Base-by-base conservation (phyloP, 192 early-diverging fungal genomes). In the Lobosporangium transversale region DNA sequence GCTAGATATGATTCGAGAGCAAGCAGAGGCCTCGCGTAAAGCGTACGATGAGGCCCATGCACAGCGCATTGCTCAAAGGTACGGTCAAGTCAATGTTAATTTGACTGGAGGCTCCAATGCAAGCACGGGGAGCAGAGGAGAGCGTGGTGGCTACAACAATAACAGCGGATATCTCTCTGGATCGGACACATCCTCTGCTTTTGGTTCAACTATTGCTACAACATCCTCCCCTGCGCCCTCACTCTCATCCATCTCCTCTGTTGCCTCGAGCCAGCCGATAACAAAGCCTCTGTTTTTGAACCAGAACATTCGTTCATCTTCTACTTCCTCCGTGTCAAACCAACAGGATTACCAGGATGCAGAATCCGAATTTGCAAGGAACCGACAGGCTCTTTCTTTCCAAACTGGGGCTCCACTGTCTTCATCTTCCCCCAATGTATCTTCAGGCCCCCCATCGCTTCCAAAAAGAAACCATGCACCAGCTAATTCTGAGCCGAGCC, bases 1-100 rank as follows among this genome's bases (percentile, higher is more conserved):
- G 14, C 36, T 76, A 30, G 73, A 76, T 26, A 44, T 67, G 52
- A 76, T 76, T 21, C 42, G 73, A 26, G 73, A 76, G 29, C 73
- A 76, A 27, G 73, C 73, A 0, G 73, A 76, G 32, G 73, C 73
- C 15, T 76, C 73, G 0, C 73, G 73, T 14, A 43, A 65, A 31
- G 73, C 73, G 1, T 76, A 67, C 30, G 73, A 76, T 48, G 73
- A 76, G 1, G 73, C 73, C 12, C 73, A 76, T 21, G 65, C 64
- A 14, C 73, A 76, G 27, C 57, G 73, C 1, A 54, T 76, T 14
- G 52, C 73, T 21, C 59, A n/a, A 15, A 66, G 32, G 29, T 76
- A 62, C 58, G 73, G 73, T 6, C 43, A 48, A n/a, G 59, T 76
- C 30, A 67, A 66, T 21, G 24, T 65, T 1, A 44, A 66, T 42